Base-by-base conservation (phyloP, 352 stramenopile species). In the Globisporangium orthogonon region DNA sequence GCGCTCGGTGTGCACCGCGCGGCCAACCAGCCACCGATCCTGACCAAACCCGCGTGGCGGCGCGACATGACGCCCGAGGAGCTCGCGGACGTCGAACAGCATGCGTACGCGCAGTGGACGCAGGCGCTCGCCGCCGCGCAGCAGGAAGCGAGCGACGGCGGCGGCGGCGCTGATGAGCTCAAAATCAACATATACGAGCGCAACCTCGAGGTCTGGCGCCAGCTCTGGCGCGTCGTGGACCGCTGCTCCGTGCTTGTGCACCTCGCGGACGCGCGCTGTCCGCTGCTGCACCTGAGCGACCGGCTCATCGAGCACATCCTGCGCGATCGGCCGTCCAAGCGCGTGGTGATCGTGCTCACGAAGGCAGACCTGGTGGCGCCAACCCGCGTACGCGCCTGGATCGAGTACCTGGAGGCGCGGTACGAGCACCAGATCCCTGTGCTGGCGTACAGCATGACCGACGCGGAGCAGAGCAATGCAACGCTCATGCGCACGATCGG, bases 341-440 rank as follows among this genome's bases (percentile, higher is more conserved):
- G 85, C 11, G 75, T 99, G 54, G 76, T 99, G 23, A 68, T 99
- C 5, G 95, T 99, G n/a, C 63, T 99, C n/a, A 99, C 98, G 57
- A 99, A 99, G 73, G 97, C 97, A 45, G 97, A 99, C 69, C 83
- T 99, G 18, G 95, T 99, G 39, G 57, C 59, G n/a, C 50, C 57
- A 2, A 67, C 74, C 6, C 74, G 74, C 18, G 96, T 97, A 5
- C 83, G 90, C 54, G 73, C 94, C 44, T 99, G 97, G 97, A 74
- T 98, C 7, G 87, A 67, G 23, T 93, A 96, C 45, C 72, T 99
- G 9, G 59, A 73, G 49, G 57, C 85, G 11, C 73, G 85, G 2
- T 96, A 91, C 58, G 86, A 90, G 55, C 86, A 94, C 7, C 86
- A 93, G 28, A 84, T 97, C 18, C 72, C 94, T 0, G 94, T 93